Evolutionary conservation across 2,329 filamentous ascomycete species (phyloP).

Genomic region (Herpotrichia juniperi): DNA sequence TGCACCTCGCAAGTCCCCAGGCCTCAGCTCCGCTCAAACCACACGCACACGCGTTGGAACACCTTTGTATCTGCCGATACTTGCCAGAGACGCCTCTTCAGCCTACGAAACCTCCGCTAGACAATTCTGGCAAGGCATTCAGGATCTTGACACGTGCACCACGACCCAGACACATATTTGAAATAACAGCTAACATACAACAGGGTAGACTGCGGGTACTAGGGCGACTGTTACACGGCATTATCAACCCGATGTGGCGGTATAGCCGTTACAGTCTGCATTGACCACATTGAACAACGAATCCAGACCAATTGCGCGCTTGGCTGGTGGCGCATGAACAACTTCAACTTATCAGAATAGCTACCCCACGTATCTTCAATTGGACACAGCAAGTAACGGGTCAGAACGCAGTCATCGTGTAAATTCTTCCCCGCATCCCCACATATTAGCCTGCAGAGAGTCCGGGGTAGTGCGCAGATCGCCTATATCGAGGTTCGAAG

Average conservation of each 20-base stretch:
- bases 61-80: background rate
- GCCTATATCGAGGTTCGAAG: slow-evolving; percentile 23
- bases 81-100: background rate
- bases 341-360: background rate
- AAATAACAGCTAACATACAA: slow-evolving; percentile 2
- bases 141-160: slow-evolving; percentile 2
- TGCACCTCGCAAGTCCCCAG: background rate
- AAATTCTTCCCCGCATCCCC: slow-evolving; percentile 11
- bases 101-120: background rate
- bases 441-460: slow-evolving; percentile 20
- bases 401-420: no score
- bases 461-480: slow-evolving; percentile 26
- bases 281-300: background rate
- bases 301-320: slow-evolving; percentile 3
- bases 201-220: slow-evolving; percentile 1
- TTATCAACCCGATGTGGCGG: slow-evolving; percentile 12
- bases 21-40: background rate
- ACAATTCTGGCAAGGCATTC: background rate
- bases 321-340: slow-evolving; percentile 1
- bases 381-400: background rate
- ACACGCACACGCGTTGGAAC: background rate
- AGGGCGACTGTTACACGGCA: background rate
- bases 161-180: background rate
- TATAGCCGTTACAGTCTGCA: slow-evolving; percentile 10
- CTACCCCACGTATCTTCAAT: slow-evolving; percentile 4